A percentile compares a stretch with the other conserved stretches of the same genome.
phyloP scores from a whole-genome alignment of 2,329 filamentous ascomycete genomes.

The Colletotrichum sp. region DNA sequence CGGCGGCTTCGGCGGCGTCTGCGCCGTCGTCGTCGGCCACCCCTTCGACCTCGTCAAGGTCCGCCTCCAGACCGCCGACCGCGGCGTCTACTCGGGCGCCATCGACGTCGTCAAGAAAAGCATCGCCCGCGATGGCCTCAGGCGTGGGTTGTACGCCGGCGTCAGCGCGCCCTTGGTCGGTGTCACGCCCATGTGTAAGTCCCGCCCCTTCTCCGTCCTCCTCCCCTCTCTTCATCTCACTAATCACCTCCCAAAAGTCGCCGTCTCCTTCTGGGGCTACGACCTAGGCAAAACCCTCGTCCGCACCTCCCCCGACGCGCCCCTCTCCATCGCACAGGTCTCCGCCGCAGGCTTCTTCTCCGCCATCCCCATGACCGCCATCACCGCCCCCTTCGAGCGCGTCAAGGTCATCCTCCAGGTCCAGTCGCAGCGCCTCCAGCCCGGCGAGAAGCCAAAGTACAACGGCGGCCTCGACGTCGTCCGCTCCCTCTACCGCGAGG shows the following conservation, averaged over 20 bases:
- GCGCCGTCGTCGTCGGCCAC: conserved; percentile 92
- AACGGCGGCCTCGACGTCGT: conserved; percentile 88
- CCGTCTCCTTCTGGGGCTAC: conserved; percentile 84
- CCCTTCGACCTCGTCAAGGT: conserved; percentile 99
- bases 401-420: conserved; percentile 99
- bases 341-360: conserved; percentile 96
- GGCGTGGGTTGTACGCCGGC: conserved; percentile 84
- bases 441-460: conserved; percentile 94
- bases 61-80: conserved; percentile 92
- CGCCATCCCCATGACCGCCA: conserved; percentile 94
- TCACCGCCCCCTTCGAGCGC: conserved; percentile 98
- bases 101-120: conserved; percentile 92
- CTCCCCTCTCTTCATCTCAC: not conserved
- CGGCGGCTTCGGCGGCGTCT: conserved; percentile 91
- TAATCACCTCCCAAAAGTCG: conserved; percentile 49
- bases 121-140: conserved; percentile 82
- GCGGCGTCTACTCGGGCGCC: conserved; percentile 87
- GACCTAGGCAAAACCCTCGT: conserved; percentile 94
- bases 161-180: conserved; percentile 93
- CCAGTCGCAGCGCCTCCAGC: conserved; percentile 88
- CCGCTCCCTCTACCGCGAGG: conserved; percentile 88
- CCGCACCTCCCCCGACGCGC: conserved; percentile 64
- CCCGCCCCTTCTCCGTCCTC: not conserved
- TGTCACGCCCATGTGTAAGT: conserved; percentile 98
- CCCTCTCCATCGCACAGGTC: conserved; percentile 84